These are phyloP conservation scores for Saprolegnia parasitica DNA, from an alignment of 352 stramenopile genomes.

Conservation along the genomic window DNA sequence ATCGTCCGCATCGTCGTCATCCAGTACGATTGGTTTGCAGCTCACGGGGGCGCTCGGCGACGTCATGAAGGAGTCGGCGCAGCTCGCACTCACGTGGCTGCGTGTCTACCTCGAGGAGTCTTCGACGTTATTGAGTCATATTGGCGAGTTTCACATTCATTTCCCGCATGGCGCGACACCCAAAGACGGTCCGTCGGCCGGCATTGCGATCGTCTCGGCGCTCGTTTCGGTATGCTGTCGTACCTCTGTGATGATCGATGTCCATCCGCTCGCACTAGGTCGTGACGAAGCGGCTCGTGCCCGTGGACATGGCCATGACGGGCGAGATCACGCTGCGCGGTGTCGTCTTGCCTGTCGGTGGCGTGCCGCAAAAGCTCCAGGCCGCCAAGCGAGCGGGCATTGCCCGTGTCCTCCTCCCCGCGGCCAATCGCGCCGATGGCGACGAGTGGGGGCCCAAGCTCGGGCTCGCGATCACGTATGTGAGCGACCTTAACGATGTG, in stretches of 20 bases:
- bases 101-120: constrained; percentile 51
- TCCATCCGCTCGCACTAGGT: constrained; percentile 27
- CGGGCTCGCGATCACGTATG: constrained; percentile 47
- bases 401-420: constrained; percentile 69
- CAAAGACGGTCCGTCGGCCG: constrained; percentile 86
- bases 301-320: constrained; percentile 82
- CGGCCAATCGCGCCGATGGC: constrained; percentile 67
- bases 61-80: constrained; percentile 86
- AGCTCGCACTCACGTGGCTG: constrained; percentile 81
- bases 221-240: constrained; percentile 55
- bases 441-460: constrained; percentile 68
- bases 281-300: constrained; percentile 41
- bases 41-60: constrained; percentile 76
- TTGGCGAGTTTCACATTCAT: constrained; percentile 73
- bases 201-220: constrained; percentile 80
- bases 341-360: constrained; percentile 86
- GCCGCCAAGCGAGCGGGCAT: constrained; percentile 82
- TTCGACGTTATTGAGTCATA: constrained; percentile 42
- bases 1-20: constrained; percentile 30
- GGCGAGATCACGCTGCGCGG: constrained; percentile 84
- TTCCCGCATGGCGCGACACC: constrained; percentile 86
- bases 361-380: constrained; percentile 87
- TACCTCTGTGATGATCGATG: constrained; percentile 25
- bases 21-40: constrained; percentile 41
- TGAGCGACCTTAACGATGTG: constrained; percentile 61